phyloP scores from a whole-genome alignment of 75 land plant species.

The Selaginella tamariscina region DNA sequence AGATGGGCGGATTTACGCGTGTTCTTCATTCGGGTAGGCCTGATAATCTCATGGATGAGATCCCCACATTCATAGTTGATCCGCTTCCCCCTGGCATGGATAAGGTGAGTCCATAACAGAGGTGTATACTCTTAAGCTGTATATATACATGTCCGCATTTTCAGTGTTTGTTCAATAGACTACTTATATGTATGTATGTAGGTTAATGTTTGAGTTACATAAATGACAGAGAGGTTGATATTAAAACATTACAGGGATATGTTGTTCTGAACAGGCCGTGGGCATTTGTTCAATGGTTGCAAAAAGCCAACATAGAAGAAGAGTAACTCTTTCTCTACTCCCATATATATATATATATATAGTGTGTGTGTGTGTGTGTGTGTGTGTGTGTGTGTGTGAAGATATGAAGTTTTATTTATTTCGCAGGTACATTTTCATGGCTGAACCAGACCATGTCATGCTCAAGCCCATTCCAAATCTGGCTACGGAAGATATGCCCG shows the following conservation, averaged over 20 bases:
- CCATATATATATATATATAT: no score
- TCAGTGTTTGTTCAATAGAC: no score
- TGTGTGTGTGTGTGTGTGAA: constrained; percentile 6
- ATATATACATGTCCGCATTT: no score
- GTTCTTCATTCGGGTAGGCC: constrained; percentile 82
- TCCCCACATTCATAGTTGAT: constrained; percentile 86
- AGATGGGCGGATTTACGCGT: constrained; percentile 98
- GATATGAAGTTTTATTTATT: no score
- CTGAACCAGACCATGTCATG: constrained; percentile 95
- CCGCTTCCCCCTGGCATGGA: constrained; percentile 77
- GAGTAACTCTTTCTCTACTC: constrained; percentile 41
- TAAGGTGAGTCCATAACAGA: constrained; percentile 33
- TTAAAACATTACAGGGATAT: constrained; percentile 90
- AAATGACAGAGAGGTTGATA: no score
- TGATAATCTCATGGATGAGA: constrained; percentile 77
- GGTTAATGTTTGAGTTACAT: no score
- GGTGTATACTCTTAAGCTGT: not conserved
- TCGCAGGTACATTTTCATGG: constrained; percentile 84
- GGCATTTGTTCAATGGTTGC: constrained; percentile 98
- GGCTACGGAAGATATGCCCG: constrained; percentile 55
- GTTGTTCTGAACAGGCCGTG: constrained; percentile 88
- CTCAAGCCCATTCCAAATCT: constrained; percentile 90
- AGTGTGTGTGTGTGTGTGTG: no score
- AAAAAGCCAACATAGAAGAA: constrained; percentile 76
- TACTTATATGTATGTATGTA: no score